Conservation (phyloP, 805 yeast species). For the Saccharomyces eubayanus region DNA sequence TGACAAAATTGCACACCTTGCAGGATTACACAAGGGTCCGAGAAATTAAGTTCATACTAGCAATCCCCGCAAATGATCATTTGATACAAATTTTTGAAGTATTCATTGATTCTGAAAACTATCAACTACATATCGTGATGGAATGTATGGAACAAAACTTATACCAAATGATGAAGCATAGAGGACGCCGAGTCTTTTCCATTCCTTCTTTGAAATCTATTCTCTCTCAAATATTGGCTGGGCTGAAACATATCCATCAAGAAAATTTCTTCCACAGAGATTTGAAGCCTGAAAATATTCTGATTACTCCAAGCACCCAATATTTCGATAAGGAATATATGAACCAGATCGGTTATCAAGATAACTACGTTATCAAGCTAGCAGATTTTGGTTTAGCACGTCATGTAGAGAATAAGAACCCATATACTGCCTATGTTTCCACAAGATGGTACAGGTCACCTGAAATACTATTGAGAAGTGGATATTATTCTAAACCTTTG, state of each 20-base stretch:
- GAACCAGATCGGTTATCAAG: conserved; percentile 18
- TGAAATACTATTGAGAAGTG: conserved; percentile 61
- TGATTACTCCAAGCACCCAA: conserved; percentile 51
- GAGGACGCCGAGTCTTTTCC: conserved; percentile 48
- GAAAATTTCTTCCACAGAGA: conserved; percentile 66
- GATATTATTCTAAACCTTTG: conserved; percentile 55
- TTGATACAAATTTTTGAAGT: conserved; percentile 71
- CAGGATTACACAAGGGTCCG: conserved; percentile 52
- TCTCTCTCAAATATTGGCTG: conserved; percentile 62
- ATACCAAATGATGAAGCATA: conserved; percentile 62
- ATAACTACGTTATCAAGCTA: conserved; percentile 54
- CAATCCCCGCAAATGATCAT: conserved; percentile 63
- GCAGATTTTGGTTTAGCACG: conserved; percentile 80
- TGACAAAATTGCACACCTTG: conserved; percentile 41
- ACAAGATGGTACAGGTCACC: conserved; percentile 87
- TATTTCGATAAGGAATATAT: conserved; percentile 39
- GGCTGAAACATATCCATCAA: conserved; percentile 74
- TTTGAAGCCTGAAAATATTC: conserved; percentile 86
- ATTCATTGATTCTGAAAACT: conserved; percentile 56
- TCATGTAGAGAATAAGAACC: conserved; percentile 41
- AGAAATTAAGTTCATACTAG: conserved; percentile 57
- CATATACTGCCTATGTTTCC: conserved; percentile 69
- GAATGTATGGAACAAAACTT: conserved; percentile 80
- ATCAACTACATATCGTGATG: conserved; percentile 73
- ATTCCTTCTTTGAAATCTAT: conserved; percentile 55